These are phyloP conservation scores for Nothophytophthora sp. DNA, from an alignment of 352 stramenopile genomes.

Conservation along the genomic window DNA sequence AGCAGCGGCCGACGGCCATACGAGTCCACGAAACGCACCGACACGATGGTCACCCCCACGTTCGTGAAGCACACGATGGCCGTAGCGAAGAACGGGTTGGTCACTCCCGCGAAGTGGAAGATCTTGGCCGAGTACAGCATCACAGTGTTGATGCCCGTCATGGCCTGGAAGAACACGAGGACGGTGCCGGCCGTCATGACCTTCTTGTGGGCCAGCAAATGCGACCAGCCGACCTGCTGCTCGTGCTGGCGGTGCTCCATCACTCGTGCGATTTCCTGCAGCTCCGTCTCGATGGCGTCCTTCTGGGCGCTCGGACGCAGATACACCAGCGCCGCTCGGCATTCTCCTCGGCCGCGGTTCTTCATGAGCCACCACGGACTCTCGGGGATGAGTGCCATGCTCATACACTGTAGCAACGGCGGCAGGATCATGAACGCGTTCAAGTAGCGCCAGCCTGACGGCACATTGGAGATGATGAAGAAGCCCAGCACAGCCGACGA, in stretches of 20 bases:
- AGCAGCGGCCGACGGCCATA: slow-evolving; percentile 76
- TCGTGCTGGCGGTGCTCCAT: slow-evolving; percentile 61
- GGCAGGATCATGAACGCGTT: slow-evolving; percentile 75
- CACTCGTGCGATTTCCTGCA: slow-evolving; percentile 57
- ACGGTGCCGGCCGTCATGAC: slow-evolving; percentile 55
- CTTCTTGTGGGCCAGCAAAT: slow-evolving; percentile 63
- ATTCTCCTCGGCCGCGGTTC: slow-evolving; percentile 49
- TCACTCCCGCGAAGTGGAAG: slow-evolving; percentile 89
- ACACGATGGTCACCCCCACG: slow-evolving; percentile 79
- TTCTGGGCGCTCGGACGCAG: slow-evolving; percentile 34
- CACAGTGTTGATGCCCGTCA: slow-evolving; percentile 93
- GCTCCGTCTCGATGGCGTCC: slow-evolving; percentile 55
- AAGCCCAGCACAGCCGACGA: slow-evolving; percentile 73
- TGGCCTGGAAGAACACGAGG: slow-evolving; percentile 84
- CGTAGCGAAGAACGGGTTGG: slow-evolving; percentile 84
- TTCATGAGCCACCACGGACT: slow-evolving; percentile 91
- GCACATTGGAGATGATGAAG: slow-evolving; percentile 74
- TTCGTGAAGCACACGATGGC: slow-evolving; percentile 74
- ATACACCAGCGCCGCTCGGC: slow-evolving; percentile 35
- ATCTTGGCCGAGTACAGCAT: slow-evolving; percentile 93
- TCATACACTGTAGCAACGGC: slow-evolving; percentile 57
- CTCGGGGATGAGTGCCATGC: slow-evolving; percentile 71
- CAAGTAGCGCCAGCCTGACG: slow-evolving; percentile 84
- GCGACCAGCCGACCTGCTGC: slow-evolving; percentile 42
- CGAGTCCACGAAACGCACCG: slow-evolving; percentile 76